Evolutionary conservation across 2,329 filamentous ascomycete genomes (phyloP), one percentile per base, ranked within the genome.

Genomic region (Chalaropsis thielavioides): DNA sequence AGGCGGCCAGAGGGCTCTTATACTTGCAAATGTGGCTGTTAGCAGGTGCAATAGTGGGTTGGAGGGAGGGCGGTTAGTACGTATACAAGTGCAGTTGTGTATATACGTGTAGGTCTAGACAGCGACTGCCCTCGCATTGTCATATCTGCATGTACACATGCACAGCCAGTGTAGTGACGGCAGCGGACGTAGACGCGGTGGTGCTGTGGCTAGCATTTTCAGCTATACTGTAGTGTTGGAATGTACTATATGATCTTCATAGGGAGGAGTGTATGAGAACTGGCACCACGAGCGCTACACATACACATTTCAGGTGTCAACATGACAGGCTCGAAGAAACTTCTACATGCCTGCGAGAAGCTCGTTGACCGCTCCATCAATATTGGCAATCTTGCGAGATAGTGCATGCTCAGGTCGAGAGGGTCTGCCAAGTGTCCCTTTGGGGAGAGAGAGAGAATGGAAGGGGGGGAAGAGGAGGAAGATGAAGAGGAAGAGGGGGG

Each of bases 311-410:
- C 13, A 15, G 13, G 17, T 43, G 17, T 15, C 17, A n/a, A 43
- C 41, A 43, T n/a, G 4, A 43, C 41, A 43, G 17, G 41, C 7
- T n/a, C 41, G 17, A 56, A 31, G 24, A 56, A 56, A 31, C 22
- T 56, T 56, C 51, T 27, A 56, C 51, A 56, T 56, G 51, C 51
- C 51, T 56, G 51, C 51, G 24, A 56, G 51, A 56, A 49, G 44
- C 51, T 22, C 7, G 10, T 56, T 56, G 22, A 56, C 51, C 51
- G 22, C 51, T 27, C 51, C 31, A 17, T 2, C 17, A 56, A 27
- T 35, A 56, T 56, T 56, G 51, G 27, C 51, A 56, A 56, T 56
- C 51, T 56, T 56, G 51, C 51, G 27, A 31, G 22, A n/a, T 56
- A 56, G 22, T 56, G 19, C 19, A 31, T 35, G 15, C 24, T 10